Evolutionary conservation across 805 yeast species (phyloP).

Genomic region (Hemisphaericaspora nanyangensis): DNA sequence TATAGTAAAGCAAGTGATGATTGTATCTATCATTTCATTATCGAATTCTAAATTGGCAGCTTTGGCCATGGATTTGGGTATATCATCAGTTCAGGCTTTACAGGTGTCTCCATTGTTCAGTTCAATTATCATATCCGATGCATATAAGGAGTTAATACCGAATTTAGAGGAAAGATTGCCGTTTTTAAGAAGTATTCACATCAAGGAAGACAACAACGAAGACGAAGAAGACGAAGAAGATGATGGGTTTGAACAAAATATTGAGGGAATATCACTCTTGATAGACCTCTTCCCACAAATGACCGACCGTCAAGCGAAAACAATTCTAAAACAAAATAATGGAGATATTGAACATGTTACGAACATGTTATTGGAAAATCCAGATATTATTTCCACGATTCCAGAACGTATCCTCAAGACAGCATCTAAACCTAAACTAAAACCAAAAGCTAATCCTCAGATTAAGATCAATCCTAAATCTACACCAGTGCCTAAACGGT

Average conservation of each 20-base stretch:
- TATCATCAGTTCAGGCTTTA: conserved; percentile 41
- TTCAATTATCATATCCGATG: conserved; percentile 47
- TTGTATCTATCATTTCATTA: conserved; percentile 50
- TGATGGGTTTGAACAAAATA: conserved; percentile 25
- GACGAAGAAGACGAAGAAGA: conserved; percentile 4
- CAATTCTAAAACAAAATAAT: conserved; percentile 45
- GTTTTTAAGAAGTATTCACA: conserved; percentile 31
- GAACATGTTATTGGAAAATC: conserved; percentile 59
- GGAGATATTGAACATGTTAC: conserved; percentile 57
- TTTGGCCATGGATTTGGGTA: conserved; percentile 42
- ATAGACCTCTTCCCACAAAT: conserved; percentile 69
- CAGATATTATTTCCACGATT: conserved; percentile 36
- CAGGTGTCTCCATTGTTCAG: conserved; percentile 52
- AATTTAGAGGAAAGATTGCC: conserved; percentile 50
- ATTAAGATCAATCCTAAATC: background rate
- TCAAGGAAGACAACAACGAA: conserved; percentile 6
- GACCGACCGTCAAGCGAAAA: conserved; percentile 41
- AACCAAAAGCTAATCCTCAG: conserved; percentile 1
- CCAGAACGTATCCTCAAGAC: conserved; percentile 8
- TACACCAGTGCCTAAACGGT: conserved; percentile 9
- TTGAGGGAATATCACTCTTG: conserved; percentile 27
- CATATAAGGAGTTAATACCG: conserved; percentile 45
- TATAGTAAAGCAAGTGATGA: conserved; percentile 44
- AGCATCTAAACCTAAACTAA: conserved; percentile 3
- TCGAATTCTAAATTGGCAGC: conserved; percentile 40